Conservation (phyloP, 352 stramenopile species). For the Phytophthora hibernalis region DNA sequence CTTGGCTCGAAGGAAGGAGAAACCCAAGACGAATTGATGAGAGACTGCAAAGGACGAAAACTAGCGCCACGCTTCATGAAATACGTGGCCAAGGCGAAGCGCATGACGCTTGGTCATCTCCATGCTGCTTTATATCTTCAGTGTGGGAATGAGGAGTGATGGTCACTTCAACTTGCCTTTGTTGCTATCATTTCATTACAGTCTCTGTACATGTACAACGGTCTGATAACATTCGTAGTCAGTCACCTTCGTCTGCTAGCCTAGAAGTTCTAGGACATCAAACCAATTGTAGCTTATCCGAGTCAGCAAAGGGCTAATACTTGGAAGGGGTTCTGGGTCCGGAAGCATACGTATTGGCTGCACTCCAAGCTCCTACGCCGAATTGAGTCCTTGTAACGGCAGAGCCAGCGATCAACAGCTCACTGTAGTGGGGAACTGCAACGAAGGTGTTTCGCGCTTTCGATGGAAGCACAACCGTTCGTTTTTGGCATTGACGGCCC, state of each 20-base stretch:
- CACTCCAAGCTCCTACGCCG: background rate
- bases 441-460: slow-evolving; percentile 20
- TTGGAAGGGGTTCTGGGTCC: background rate
- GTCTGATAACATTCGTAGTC: no score
- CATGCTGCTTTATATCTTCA: slow-evolving; percentile 20
- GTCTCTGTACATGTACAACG: no score
- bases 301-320: no score
- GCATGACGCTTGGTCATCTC: slow-evolving; percentile 42
- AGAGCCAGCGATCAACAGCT: slow-evolving; percentile 8
- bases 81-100: slow-evolving; percentile 51
- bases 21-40: slow-evolving; percentile 1
- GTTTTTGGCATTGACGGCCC: slow-evolving; percentile 11
- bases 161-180: slow-evolving; percentile 39
- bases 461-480: slow-evolving; percentile 22
- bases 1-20: slow-evolving; percentile 14
- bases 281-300: no score
- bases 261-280: no score
- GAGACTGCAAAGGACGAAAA: background rate
- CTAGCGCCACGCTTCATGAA: slow-evolving; percentile 37
- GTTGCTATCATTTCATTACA: slow-evolving; percentile 3
- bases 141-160: slow-evolving; percentile 27
- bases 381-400: slow-evolving; percentile 9
- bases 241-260: no score
- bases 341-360: no score
- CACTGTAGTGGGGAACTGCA: slow-evolving; percentile 1